phyloP scores from a whole-genome alignment of 164 flowering plant genomes.

The Vitis rupestris region DNA sequence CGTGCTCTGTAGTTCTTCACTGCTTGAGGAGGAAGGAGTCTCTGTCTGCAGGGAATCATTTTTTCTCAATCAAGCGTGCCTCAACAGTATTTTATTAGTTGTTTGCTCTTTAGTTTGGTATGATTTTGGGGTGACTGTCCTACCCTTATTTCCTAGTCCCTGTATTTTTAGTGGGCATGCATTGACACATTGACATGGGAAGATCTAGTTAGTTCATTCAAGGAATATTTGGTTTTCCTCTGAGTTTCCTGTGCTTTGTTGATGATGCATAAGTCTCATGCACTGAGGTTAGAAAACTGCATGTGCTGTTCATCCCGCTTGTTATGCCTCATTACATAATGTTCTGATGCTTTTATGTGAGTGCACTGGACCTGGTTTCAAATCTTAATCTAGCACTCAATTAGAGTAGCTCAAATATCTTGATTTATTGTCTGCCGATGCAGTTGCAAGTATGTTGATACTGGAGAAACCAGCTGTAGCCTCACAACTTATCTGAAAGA shows the following conservation, averaged over 20 bases:
- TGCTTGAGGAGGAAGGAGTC: too few species aligned
- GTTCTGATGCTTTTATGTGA: neutral
- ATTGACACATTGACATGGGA: too few species aligned
- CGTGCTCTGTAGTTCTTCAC: too few species aligned
- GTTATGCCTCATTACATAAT: neutral
- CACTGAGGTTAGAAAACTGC: neutral
- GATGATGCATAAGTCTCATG: neutral
- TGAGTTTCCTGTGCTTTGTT: neutral
- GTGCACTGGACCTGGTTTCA: neutral
- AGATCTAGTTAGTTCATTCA: too few species aligned
- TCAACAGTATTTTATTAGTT: too few species aligned
- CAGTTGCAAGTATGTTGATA: neutral
- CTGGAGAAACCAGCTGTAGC: neutral
- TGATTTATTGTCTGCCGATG: neutral
- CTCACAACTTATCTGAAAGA: neutral
- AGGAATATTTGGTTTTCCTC: too few species aligned
- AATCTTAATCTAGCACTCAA: neutral
- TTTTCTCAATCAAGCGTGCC: too few species aligned
- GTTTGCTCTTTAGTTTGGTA: too few species aligned
- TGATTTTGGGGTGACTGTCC: too few species aligned
- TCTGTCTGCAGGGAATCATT: too few species aligned
- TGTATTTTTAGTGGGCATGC: too few species aligned
- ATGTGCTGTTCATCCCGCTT: neutral
- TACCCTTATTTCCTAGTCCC: too few species aligned
- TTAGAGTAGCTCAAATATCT: neutral